Evolutionary conservation across 192 early-diverging fungal genomes (phyloP).

Genomic region (Coemansia sp.): DNA sequence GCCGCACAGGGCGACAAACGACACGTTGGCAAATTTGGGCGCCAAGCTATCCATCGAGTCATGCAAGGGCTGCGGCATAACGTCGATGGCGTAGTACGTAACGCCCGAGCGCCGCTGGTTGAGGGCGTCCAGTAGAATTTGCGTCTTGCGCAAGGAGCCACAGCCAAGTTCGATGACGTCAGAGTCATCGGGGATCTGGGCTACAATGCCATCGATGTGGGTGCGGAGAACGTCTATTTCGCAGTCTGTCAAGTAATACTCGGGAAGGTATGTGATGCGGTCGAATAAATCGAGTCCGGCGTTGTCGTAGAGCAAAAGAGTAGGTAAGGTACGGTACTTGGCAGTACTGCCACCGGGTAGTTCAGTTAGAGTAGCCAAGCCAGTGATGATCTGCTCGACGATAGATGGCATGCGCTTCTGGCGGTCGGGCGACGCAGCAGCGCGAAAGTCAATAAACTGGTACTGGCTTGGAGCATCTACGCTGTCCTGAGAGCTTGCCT

Average conservation of each 20-base stretch:
- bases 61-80: constrained; percentile 78
- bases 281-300: constrained; percentile 87
- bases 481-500: not conserved
- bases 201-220: constrained; percentile 63
- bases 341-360: constrained; percentile 19
- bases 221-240: constrained; percentile 82
- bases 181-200: constrained; percentile 66
- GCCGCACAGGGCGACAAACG: constrained; percentile 80
- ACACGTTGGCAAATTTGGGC: constrained; percentile 63
- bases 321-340: constrained; percentile 59
- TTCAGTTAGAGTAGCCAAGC: constrained; percentile 18
- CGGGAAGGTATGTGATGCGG: constrained; percentile 81
- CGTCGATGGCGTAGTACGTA: constrained; percentile 89
- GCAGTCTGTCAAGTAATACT: constrained; percentile 87
- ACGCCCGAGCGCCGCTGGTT: constrained; percentile 63
- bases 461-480: not conserved
- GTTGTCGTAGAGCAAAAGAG: constrained; percentile 85
- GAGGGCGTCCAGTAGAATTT: constrained; percentile 76
- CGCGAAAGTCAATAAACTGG: constrained; percentile 39
- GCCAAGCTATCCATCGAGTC: constrained; percentile 71
- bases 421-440: constrained; percentile 3
- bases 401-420: constrained; percentile 20
- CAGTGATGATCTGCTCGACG: constrained; percentile 23
- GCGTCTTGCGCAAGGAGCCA: constrained; percentile 89
- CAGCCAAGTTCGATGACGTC: constrained; percentile 88